Base-by-base conservation (phyloP, 768 basidiomycete species). In the Phylloporus sp. region DNA sequence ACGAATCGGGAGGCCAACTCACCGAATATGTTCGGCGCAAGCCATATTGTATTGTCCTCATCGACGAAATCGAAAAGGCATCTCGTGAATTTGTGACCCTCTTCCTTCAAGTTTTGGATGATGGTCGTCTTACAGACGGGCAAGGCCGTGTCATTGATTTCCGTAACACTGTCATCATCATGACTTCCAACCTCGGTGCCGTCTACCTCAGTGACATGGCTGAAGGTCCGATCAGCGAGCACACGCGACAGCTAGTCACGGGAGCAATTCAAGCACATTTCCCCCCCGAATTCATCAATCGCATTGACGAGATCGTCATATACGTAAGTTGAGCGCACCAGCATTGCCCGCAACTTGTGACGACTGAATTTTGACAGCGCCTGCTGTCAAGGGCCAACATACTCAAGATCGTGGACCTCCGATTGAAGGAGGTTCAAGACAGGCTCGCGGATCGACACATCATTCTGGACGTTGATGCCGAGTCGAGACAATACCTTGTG, bases 1-100 rank as follows among this genome's bases (percentile, higher is more conserved):
- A 95, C 63, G 91, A 95, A 58, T 75, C 81, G 27, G 89, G 90
- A 9, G 90, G 93, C 9, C 91, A 94, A 62, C 75, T 96, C 38
- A 95, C 93, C 4, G 93, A 96, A 70, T 93, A 93, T 57, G 82
- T 95, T 40, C 81, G 92, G 41, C 81, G 93, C 50, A 89, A 91
- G 63, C 92, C 92, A 1, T 96, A 94, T 64, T 81, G 78, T 48
- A 90, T 91, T 56, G 75, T 91, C 43, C 74, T 90, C 49, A 83
- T 92, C 57, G 88, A 90, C 63, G 90, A 90, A 68, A 82, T 96
- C 45, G 93, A 96, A 67, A 95, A 96, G 67, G 88, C 92, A 6
- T 83, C 84, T 52, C 81, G 81, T 44, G 83, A 81, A 62, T 81
- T 86, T 42, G 77, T 82, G 50, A 84, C 81, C 21, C 71, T 86